Conservation (phyloP, 176 grass and related monocot species). For the Panicum miliaceum region DNA sequence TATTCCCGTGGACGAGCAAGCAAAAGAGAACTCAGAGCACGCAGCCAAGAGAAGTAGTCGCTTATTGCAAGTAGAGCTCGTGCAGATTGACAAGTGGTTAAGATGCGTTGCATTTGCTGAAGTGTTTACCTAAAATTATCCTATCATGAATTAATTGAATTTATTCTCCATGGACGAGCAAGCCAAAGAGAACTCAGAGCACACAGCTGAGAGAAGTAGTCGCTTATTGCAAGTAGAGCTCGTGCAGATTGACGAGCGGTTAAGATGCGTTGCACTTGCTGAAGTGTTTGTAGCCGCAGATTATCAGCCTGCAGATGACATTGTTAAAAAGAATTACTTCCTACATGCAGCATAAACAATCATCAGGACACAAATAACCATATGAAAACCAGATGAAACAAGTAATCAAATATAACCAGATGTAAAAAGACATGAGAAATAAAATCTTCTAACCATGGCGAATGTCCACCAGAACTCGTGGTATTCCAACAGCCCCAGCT, state of each 20-base stretch:
- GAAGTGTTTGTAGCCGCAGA: slow-evolving; percentile 86
- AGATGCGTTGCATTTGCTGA: slow-evolving; percentile 87
- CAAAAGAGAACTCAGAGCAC: slow-evolving; percentile 91
- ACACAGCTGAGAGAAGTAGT: slow-evolving; percentile 79
- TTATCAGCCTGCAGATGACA: slow-evolving; percentile 81
- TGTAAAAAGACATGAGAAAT: neutral
- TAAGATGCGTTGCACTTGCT: slow-evolving; percentile 89
- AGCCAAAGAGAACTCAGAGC: slow-evolving; percentile 93
- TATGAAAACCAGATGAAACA: slow-evolving; percentile 9
- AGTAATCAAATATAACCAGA: neutral
- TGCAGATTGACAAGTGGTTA: slow-evolving; percentile 87
- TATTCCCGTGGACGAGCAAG: slow-evolving; percentile 81
- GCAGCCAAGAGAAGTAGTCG: slow-evolving; percentile 81
- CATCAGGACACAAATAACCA: neutral
- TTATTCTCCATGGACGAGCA: slow-evolving; percentile 82
- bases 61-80: slow-evolving; percentile 88
- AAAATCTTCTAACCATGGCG: slow-evolving; percentile 77
- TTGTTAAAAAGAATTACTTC: slow-evolving; percentile 49
- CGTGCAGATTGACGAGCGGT: slow-evolving; percentile 87
- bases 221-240: slow-evolving; percentile 86
- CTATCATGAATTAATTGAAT: slow-evolving; percentile 50
- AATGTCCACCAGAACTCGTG: slow-evolving; percentile 89
- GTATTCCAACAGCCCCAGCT: slow-evolving; percentile 81
- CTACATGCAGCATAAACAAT: slow-evolving; percentile 48
- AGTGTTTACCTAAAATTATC: slow-evolving; percentile 74